Evolutionary conservation across 2,329 filamentous ascomycete species (phyloP).

Genomic region (Cladosporium cucumerinum): DNA sequence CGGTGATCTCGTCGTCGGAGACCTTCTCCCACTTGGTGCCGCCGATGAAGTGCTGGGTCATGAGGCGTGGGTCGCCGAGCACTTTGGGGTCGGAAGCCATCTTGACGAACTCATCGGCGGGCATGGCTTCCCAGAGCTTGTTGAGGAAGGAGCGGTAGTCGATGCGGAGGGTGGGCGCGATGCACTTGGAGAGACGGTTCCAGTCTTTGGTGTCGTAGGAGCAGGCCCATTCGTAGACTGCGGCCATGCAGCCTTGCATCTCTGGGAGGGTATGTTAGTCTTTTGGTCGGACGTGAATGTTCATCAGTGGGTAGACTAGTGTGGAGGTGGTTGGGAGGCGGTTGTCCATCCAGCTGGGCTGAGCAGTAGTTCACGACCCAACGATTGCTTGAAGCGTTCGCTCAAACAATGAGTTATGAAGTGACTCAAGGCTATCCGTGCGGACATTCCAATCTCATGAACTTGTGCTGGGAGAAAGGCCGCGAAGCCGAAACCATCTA

Average conservation of each 20-base stretch:
- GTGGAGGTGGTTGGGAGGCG: no score
- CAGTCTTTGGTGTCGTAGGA: slow-evolving; percentile 66
- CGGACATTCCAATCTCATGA: not conserved
- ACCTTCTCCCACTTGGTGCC: slow-evolving; percentile 52
- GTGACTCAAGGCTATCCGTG: no score
- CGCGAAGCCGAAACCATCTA: not conserved
- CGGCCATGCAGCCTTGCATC: slow-evolving; percentile 40
- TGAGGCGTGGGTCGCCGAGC: slow-evolving; percentile 53
- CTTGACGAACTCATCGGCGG: slow-evolving; percentile 51
- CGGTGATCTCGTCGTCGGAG: slow-evolving; percentile 47
- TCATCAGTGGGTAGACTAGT: no score
- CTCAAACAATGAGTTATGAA: no score
- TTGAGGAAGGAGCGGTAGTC: slow-evolving; percentile 63
- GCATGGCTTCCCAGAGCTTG: slow-evolving; percentile 56
- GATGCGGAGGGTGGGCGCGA: slow-evolving; percentile 61
- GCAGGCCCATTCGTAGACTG: slow-evolving; percentile 61
- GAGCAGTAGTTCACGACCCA: no score
- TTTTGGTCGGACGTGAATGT: not conserved
- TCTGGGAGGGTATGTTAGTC: slow-evolving; percentile 23
- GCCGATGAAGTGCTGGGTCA: slow-evolving; percentile 58
- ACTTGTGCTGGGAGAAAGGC: not conserved
- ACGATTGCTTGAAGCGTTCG: no score
- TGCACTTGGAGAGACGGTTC: slow-evolving; percentile 57
- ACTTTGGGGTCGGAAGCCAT: slow-evolving; percentile 53
- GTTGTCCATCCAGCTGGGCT: no score